Evolutionary conservation across 768 basidiomycete genomes (phyloP).

Genomic region (Kwoniella sp.): DNA sequence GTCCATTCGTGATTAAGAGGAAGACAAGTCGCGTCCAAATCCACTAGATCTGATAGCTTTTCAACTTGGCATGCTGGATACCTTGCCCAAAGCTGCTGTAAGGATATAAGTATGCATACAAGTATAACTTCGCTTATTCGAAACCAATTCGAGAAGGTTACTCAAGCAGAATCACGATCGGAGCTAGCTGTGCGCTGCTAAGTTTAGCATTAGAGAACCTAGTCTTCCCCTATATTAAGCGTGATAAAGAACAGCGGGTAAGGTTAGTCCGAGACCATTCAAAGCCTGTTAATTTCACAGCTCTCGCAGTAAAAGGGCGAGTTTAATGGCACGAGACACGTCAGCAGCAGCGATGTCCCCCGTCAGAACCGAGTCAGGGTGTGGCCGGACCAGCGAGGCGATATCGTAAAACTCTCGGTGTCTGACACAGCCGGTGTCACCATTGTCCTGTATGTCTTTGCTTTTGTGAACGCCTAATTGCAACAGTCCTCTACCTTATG

Average conservation of each 20-base stretch:
- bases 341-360: not conserved
- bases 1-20: not conserved
- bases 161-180: too few relatives aligned
- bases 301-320: not conserved
- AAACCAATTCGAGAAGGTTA: too few relatives aligned
- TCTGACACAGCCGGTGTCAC: not conserved
- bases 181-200: too few relatives aligned
- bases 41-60: too few relatives aligned
- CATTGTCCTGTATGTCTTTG: not conserved
- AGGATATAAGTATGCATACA: too few relatives aligned
- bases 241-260: constrained; percentile 3
- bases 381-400: not conserved
- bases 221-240: not conserved
- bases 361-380: too few relatives aligned
- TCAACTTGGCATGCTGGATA: not conserved
- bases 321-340: not conserved
- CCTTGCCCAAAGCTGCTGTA: too few relatives aligned
- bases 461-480: too few relatives aligned
- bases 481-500: too few relatives aligned
- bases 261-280: not conserved
- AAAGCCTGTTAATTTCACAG: not conserved
- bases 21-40: too few relatives aligned
- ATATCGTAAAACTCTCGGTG: not conserved
- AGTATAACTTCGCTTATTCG: too few relatives aligned
- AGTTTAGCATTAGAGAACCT: not conserved